Percentiles rank a stretch among this genome's conserved stretches.
These are phyloP conservation scores for Phyllosticta capitalensis DNA, from an alignment of 2,329 filamentous ascomycete genomes.

Conservation along the genomic window DNA sequence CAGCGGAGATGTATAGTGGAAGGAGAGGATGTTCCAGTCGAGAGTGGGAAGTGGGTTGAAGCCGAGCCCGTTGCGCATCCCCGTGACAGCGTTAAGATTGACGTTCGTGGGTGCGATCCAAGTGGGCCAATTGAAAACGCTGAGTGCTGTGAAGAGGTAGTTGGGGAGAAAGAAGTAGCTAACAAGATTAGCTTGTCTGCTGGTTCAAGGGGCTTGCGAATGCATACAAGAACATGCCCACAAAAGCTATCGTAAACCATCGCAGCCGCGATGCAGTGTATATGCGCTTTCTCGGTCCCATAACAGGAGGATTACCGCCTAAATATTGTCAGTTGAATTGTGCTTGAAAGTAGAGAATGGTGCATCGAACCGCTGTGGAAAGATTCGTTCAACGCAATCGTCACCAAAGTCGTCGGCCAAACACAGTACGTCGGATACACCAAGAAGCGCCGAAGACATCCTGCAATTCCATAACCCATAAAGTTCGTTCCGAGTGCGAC, in stretches of 20 bases:
- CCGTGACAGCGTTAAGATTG: constrained; percentile 64
- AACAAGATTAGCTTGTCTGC: background rate
- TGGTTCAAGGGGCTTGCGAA: background rate
- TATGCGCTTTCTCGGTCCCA: constrained; percentile 44
- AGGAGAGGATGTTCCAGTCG: constrained; percentile 51
- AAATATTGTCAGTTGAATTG: constrained; percentile 52
- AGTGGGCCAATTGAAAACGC: constrained; percentile 60
- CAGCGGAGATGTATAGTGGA: constrained; percentile 24
- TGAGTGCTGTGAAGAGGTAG: constrained; percentile 59
- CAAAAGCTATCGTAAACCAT: constrained; percentile 50
- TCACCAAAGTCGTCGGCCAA: constrained; percentile 12
- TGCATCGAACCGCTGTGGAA: constrained; percentile 66
- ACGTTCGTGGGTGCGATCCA: constrained; percentile 58
- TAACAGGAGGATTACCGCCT: constrained; percentile 41
- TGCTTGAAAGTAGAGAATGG: constrained; percentile 54
- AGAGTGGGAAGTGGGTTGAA: constrained; percentile 60
- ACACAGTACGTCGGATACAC: constrained; percentile 15
- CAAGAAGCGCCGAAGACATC: constrained; percentile 20
- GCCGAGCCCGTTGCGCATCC: constrained; percentile 56
- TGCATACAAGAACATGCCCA: constrained; percentile 39
- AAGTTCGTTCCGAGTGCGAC: constrained; percentile 60
- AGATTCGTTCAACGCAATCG: constrained; percentile 12
- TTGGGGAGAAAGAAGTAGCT: constrained; percentile 37
- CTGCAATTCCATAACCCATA: constrained; percentile 29
- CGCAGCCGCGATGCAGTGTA: constrained; percentile 56